Conservation (phyloP, 441 rosid species). For the Adansonia grandidieri region DNA sequence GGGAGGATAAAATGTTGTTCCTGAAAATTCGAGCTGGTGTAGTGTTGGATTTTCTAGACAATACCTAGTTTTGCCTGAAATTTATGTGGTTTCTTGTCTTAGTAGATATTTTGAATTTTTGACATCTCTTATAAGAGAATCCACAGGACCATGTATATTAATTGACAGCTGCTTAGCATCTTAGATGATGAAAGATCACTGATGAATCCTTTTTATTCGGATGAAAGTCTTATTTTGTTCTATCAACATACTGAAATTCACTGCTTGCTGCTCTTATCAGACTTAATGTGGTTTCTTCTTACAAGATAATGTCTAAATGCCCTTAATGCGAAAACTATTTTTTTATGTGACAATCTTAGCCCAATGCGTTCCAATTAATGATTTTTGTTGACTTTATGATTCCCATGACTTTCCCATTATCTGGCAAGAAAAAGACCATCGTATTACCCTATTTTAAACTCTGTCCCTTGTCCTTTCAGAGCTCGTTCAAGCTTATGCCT, state of each 20-base stretch:
- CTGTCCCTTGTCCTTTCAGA: background rate
- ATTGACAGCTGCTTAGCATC: background rate
- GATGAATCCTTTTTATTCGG: slow-evolving; percentile 1
- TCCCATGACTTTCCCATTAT: background rate
- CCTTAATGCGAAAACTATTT: background rate
- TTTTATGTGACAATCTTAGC: background rate
- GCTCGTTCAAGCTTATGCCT: background rate
- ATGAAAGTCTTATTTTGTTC: background rate
- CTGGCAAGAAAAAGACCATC: background rate
- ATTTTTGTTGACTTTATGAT: background rate
- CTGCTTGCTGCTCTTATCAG: background rate
- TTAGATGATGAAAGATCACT: background rate
- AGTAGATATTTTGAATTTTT: background rate
- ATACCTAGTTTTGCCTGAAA: background rate
- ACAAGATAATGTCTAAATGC: background rate
- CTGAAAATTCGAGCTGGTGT: background rate
- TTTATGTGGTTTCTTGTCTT: background rate
- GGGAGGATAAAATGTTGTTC: background rate
- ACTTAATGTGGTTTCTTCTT: background rate
- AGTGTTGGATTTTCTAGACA: slow-evolving; percentile 1
- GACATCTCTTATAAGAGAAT: background rate
- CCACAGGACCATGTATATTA: background rate
- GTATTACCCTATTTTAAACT: slow-evolving; percentile 8
- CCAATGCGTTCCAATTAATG: background rate
- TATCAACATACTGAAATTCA: background rate